These are phyloP conservation scores for Poa annua DNA, from an alignment of 176 grass and related monocot species.

Conservation along the genomic window DNA sequence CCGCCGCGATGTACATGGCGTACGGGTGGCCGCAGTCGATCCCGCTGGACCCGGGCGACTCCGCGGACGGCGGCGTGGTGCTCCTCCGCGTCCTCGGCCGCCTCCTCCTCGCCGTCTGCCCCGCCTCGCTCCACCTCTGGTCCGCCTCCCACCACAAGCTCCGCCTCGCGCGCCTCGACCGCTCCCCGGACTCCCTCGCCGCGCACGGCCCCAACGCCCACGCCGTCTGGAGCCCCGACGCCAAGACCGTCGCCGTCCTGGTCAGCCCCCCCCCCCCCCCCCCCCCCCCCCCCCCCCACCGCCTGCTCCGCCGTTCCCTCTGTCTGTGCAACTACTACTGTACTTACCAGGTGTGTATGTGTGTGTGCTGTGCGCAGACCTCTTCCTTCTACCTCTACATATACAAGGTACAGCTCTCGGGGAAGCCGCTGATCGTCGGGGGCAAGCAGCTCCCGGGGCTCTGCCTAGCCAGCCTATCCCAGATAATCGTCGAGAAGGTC, in stretches of 20 bases:
- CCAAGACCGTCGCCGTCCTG: conserved; percentile 79
- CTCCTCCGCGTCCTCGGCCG: conserved; percentile 81
- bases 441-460: conserved; percentile 79
- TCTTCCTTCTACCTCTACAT: conserved; percentile 75
- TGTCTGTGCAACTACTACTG: no score
- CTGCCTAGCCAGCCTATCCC: conserved; percentile 66
- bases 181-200: conserved; percentile 61
- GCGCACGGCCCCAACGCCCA: conserved; percentile 78
- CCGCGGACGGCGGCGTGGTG: conserved; percentile 73
- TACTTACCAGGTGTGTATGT: no score
- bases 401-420: conserved; percentile 84
- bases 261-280: conserved; percentile 56
- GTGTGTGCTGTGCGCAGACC: conserved; percentile 56
- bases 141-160: conserved; percentile 81
- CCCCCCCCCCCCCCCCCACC: no score
- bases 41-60: conserved; percentile 66
- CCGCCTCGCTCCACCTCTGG: conserved; percentile 94
- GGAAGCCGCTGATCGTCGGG: conserved; percentile 81
- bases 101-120: conserved; percentile 75
- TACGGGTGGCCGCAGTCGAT: conserved; percentile 98
- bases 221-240: conserved; percentile 90
- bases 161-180: conserved; percentile 66
- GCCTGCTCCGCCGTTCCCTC: no score
- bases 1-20: conserved; percentile 85
- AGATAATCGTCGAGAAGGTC: conserved; percentile 75